Percentiles rank a stretch among this genome's conserved stretches.
phyloP scores from a whole-genome alignment of 2,329 filamentous ascomycete species.

The Scedosporium minutisporum region DNA sequence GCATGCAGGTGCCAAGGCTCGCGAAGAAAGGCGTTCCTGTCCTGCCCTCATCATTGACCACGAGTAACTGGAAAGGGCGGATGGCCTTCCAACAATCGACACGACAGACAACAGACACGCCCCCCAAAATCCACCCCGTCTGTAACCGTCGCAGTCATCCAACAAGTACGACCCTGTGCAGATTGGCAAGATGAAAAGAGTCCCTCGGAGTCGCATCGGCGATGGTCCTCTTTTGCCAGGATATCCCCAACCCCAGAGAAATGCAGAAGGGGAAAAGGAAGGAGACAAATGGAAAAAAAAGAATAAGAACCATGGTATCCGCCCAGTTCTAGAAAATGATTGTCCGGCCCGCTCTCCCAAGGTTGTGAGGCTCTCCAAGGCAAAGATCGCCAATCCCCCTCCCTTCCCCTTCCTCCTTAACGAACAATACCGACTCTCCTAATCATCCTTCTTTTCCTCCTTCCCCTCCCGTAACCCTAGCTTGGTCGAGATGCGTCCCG shows the following conservation, averaged over 20 bases:
- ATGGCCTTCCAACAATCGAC: background rate
- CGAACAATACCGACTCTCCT: background rate
- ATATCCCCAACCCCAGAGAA: background rate
- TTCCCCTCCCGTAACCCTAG: background rate
- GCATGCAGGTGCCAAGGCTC: background rate
- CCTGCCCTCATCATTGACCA: too few relatives aligned
- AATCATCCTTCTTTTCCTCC: background rate
- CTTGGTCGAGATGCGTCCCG: background rate
- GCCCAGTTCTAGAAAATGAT: conserved; percentile 2
- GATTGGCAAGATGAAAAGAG: background rate
- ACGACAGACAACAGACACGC: too few relatives aligned
- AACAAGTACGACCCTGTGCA: too few relatives aligned
- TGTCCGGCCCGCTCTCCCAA: background rate
- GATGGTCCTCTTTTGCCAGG: background rate
- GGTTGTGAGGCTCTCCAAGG: background rate
- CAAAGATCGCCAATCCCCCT: background rate
- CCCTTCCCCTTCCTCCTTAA: background rate
- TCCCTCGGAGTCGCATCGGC: too few relatives aligned
- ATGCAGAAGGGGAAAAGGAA: background rate
- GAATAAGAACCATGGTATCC: background rate
- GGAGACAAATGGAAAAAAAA: background rate
- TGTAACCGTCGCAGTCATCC: background rate
- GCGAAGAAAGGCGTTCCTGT: too few relatives aligned
- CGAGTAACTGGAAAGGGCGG: background rate
- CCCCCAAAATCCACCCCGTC: background rate